Conservation (phyloP, 2,329 filamentous ascomycete genomes). For the Didymella arachidicola region DNA sequence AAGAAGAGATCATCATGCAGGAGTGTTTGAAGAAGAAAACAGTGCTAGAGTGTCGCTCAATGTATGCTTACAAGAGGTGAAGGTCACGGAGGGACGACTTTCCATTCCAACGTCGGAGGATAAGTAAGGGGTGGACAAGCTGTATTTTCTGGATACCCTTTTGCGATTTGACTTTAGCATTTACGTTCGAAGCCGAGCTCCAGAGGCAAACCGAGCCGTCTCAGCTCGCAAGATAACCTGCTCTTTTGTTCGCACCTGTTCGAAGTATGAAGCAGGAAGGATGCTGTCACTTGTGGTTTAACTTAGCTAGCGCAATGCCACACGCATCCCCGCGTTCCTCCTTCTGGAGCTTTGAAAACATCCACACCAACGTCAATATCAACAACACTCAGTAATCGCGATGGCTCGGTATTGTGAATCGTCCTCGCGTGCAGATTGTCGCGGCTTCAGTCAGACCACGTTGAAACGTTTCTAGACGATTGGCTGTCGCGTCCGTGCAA, state of each 20-base stretch:
- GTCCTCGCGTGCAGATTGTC: not conserved
- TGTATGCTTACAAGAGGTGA: slow-evolving; percentile 47
- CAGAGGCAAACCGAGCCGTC: not conserved
- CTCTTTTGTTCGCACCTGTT: not conserved
- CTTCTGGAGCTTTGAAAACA: not conserved
- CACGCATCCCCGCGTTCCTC: slow-evolving; percentile 5
- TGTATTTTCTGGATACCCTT: slow-evolving; percentile 21
- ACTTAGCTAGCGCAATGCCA: slow-evolving; percentile 8
- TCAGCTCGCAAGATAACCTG: not conserved
- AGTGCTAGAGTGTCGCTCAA: slow-evolving; percentile 48
- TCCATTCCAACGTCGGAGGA: not conserved
- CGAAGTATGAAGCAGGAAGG: not conserved
- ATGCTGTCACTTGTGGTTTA: not conserved
- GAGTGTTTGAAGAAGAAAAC: slow-evolving; percentile 49
- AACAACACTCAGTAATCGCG: not conserved
- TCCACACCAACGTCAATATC: slow-evolving; percentile 1
- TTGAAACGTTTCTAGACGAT: slow-evolving; percentile 11
- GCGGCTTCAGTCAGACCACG: slow-evolving; percentile 4
- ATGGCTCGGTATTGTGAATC: not conserved
- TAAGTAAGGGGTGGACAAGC: slow-evolving; percentile 3
- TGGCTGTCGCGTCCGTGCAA: slow-evolving; percentile 21
- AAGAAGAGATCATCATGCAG: slow-evolving; percentile 47
- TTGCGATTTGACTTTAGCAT: not conserved
- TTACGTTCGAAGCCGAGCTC: not conserved
- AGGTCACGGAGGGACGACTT: not conserved